Conservation (phyloP, 345 rosid genomes). For the Salix arbutifolia region DNA sequence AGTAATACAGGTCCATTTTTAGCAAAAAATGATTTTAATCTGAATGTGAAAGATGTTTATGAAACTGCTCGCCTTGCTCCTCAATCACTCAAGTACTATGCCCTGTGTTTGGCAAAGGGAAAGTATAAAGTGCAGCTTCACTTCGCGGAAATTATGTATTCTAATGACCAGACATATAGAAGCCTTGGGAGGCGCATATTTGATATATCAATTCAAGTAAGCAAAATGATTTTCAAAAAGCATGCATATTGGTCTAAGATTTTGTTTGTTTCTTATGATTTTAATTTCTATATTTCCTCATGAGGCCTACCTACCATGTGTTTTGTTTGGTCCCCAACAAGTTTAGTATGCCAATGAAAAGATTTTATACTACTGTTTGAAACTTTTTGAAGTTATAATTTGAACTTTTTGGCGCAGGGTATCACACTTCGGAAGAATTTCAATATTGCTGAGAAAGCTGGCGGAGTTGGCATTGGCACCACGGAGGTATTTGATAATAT, state of each 20-base stretch:
- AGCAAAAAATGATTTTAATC: constrained; percentile 27
- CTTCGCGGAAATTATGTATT: constrained; percentile 81
- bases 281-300: background rate
- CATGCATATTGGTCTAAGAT: background rate
- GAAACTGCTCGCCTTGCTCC: constrained; percentile 66
- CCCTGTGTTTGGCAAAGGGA: constrained; percentile 54
- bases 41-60: constrained; percentile 39
- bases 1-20: constrained; percentile 19
- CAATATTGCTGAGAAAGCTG: constrained; percentile 64
- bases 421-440: constrained; percentile 43
- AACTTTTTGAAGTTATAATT: no score
- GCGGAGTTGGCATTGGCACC: constrained; percentile 54
- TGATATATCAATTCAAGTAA: constrained; percentile 75
- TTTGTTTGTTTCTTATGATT: background rate
- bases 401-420: constrained; percentile 45
- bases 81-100: constrained; percentile 72
- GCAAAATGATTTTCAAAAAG: constrained; percentile 5
- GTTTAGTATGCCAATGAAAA: background rate
- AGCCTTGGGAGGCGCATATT: constrained; percentile 72
- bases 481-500: constrained; percentile 26
- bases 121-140: constrained; percentile 64
- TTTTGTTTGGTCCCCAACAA: background rate
- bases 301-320: background rate
- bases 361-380: no score
- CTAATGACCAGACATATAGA: constrained; percentile 39